Evolutionary conservation across 164 flowering plant species (phyloP), one percentile per base, ranked within the genome.

Genomic region (Liriodendron chinense): DNA sequence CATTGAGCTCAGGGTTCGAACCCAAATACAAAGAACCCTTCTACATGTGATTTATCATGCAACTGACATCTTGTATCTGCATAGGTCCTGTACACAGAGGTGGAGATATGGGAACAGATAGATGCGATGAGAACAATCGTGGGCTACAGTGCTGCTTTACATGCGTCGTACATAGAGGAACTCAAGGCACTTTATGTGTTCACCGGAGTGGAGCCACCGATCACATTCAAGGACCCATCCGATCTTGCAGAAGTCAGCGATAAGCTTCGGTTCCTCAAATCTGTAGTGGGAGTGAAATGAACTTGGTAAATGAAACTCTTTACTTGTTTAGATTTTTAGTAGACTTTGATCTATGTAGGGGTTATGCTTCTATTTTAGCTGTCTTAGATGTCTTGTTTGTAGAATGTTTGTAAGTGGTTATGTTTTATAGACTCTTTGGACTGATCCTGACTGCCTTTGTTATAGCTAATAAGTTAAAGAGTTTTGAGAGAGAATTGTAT

Each of bases 141-240:
- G 7, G 98, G 98, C 48, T 91, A 87, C 79, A 85, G 78, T 80
- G 89, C 77, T 21, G 68, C 83, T n/a, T 64, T 48, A 2, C 81
- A 78, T 2, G 20, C 64, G 13, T 84, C 89, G 21, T 85, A 78
- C 72, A 22, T 78, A 1, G 97, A 88, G 79, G 98, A 94, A 73
- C 79, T 93, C 28, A 89, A 87, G 74, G 97, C 93, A 2, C 86
- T 94, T 1, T 94, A 89, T 74, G 21, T 87, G 25, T 90, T 94
- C 85, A 88, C 95, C 0, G 97, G 98, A 47, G 88, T 94, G 9
- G 90, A 94, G 80, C 95, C 91, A 28, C 95, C 95, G 6, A 69
- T 84, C 20, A 81, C 88, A 3, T 83, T 81, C 34, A 69, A 76
- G 71, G 85, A 83, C 34, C 25, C 82, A 0, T 43, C 82, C 0